Base-by-base conservation (phyloP, 352 stramenopile species). In the Globisporangium carolinianum region DNA sequence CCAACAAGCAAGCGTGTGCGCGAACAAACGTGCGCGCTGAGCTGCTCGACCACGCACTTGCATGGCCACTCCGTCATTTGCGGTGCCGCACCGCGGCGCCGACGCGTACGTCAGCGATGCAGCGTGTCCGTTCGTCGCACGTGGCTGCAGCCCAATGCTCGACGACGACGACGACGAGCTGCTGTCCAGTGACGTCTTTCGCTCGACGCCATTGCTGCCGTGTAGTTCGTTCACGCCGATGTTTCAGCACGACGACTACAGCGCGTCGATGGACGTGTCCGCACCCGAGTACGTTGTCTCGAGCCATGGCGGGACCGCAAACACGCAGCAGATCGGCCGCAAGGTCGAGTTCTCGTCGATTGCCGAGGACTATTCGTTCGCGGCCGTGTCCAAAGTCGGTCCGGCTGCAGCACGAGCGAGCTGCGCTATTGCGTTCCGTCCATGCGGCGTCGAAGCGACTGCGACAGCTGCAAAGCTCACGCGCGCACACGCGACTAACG, bases 101-200 rank as follows among this genome's bases (percentile, higher is more conserved):
- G 54, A 63, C 51, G 37, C 63, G 57, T 62, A 68, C 43, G 36
- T 41, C 8, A 12, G 42, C n/a, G 47, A 65, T 17, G 52, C 24
- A 32, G 24, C 39, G 35, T 75, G 70, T 39, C 59, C 68, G 43
- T 90, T 88, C 53, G 78, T 91, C 18, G 57, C 75, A 3, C 67
- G 75, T 6, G 75, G 72, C 51, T 67, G 58, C 51, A 58, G 61
- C 51, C 53, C 46, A 52, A 78, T 80, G 62, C 66, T 54, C 49
- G 49, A 82, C 36, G 77, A 87, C 42, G 78, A 87, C 42, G 78
- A 89, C 51, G 79, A 89, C 52, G 73, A 79, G 37, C 68, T 81
- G 57, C 53, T 84, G 46, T 69, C 68, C 41, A 56, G 71, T 50
- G 63, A 52, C 36, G 58, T 79, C 24, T 86, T 67, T 51, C 80